A percentile compares a stretch with the other conserved stretches of the same genome.
Conservation (phyloP, 139 green algal species). For the Raphidocelis subcapitata region DNA sequence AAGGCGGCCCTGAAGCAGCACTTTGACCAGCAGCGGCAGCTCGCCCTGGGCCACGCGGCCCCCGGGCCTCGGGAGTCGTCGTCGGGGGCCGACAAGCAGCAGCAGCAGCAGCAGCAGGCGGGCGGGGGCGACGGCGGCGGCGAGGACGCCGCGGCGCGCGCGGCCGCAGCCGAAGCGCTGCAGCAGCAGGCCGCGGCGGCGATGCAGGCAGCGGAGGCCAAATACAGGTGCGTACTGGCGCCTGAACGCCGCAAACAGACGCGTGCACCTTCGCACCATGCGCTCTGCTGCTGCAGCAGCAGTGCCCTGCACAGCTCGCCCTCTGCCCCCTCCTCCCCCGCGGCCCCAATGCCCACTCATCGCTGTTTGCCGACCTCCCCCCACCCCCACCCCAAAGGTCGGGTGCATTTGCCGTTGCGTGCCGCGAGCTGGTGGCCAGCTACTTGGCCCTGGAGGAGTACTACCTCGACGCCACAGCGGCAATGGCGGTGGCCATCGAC, state of each 20-base stretch:
- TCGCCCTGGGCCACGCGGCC: too few species aligned
- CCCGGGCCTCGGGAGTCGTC: background rate
- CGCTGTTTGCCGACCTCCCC: too few species aligned
- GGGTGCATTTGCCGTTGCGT: constrained; percentile 57
- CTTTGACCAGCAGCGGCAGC: constrained; percentile 6
- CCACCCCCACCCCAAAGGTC: constrained; percentile 22
- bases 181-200: constrained; percentile 11
- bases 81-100: background rate
- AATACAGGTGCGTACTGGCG: constrained; percentile 30
- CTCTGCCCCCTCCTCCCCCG: too few species aligned
- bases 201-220: too few species aligned
- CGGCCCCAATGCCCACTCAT: too few species aligned
- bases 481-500: constrained; percentile 90
- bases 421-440: constrained; percentile 81
- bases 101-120: constrained; percentile 2
- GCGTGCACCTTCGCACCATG: background rate
- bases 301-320: too few species aligned
- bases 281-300: too few species aligned
- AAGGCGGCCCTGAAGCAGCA: constrained; percentile 3
- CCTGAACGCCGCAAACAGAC: background rate
- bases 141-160: background rate
- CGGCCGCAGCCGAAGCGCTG: background rate
- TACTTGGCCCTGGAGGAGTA: constrained; percentile 94
- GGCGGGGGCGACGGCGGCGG: background rate
- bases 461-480: constrained; percentile 86